These are phyloP conservation scores for Gossypium schwendimanii DNA, from an alignment of 441 rosid genomes.

Conservation along the genomic window DNA sequence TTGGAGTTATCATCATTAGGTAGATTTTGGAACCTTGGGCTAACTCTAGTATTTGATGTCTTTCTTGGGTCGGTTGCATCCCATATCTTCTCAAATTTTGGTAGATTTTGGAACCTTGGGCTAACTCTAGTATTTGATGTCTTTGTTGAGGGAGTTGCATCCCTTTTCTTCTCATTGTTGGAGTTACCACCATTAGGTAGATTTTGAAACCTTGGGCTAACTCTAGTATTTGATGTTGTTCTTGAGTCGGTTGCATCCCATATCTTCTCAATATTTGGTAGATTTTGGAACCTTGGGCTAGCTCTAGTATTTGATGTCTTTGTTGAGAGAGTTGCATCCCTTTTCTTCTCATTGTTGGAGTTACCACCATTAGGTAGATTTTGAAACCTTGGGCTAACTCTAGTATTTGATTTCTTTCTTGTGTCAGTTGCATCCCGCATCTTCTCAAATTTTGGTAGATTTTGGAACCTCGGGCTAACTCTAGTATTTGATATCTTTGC, in stretches of 20 bases:
- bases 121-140: neutral
- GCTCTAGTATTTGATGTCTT: neutral
- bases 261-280: neutral
- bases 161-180: neutral
- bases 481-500: neutral
- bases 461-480: neutral
- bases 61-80: neutral
- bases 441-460: neutral
- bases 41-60: neutral
- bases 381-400: neutral
- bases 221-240: neutral
- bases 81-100: neutral
- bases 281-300: neutral
- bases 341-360: slow-evolving; percentile 1
- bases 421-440: neutral
- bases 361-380: neutral
- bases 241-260: neutral
- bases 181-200: neutral
- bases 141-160: neutral
- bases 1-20: neutral
- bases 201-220: neutral
- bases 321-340: no score
- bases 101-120: neutral
- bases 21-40: neutral
- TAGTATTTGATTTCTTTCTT: neutral